Evolutionary conservation across 805 yeast genomes (phyloP).

Genomic region (Grigorovia transvaalensis): DNA sequence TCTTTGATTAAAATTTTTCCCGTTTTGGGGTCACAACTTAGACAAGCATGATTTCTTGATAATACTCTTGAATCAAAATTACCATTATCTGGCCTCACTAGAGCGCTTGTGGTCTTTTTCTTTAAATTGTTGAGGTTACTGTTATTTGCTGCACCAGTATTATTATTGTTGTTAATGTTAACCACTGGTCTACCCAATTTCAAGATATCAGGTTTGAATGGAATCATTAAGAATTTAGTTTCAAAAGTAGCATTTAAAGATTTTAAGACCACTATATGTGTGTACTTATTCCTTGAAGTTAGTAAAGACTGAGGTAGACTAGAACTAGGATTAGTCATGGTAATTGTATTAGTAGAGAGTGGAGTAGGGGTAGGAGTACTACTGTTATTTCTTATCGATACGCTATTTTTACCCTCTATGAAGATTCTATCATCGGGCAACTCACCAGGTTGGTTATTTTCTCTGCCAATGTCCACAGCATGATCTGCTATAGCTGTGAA

Average conservation of each 20-base stretch:
- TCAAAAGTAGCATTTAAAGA: conserved; percentile 79
- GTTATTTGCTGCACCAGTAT: conserved; percentile 4
- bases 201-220: conserved; percentile 69
- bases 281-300: conserved; percentile 24
- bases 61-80: conserved; percentile 89
- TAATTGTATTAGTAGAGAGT: no score
- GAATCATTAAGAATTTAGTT: conserved; percentile 67
- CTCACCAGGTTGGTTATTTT: no score
- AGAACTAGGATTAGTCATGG: no score
- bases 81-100: conserved; percentile 66
- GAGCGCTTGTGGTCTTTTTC: conserved; percentile 15
- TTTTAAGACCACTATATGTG: conserved; percentile 57
- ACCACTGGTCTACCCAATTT: conserved; percentile 85
- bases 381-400: background rate
- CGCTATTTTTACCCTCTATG: background rate
- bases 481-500: background rate
- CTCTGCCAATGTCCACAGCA: no score
- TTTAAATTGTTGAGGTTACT: conserved; percentile 19
- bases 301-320: conserved; percentile 5
- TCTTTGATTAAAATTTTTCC: conserved; percentile 73
- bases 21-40: conserved; percentile 55
- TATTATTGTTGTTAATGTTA: conserved; percentile 7
- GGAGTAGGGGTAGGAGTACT: no score
- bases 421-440: no score
- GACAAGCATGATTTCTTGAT: conserved; percentile 87